Evolutionary conservation across 108 stramenopile genomes (phyloP).

Genomic region (Seminavis robusta): DNA sequence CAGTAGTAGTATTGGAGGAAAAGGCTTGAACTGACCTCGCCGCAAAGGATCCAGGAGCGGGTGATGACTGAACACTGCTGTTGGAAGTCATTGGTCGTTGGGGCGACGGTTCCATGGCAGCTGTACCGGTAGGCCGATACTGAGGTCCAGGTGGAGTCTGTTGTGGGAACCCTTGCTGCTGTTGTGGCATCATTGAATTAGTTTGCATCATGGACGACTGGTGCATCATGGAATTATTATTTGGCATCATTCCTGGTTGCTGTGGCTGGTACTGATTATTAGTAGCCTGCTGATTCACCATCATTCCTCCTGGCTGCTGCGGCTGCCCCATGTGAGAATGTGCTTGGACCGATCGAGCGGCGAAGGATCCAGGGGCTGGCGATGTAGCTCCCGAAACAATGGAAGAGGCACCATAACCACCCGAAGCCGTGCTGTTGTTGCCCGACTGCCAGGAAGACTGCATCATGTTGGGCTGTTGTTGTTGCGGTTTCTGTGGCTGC

Average conservation of each 20-base stretch:
- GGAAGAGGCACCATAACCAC: no score
- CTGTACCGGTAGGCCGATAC: slow-evolving; percentile 11
- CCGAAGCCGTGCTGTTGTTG: no score
- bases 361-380: slow-evolving; percentile 8
- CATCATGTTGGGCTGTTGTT: no score
- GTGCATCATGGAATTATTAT: not conserved
- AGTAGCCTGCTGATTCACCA: not conserved
- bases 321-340: slow-evolving; percentile 5
- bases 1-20: not conserved
- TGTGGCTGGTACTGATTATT: slow-evolving; percentile 1
- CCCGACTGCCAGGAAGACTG: no score
- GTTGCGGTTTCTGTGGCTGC: no score
- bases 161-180: not conserved
- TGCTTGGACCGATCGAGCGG: slow-evolving; percentile 20
- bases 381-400: no score
- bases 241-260: not conserved
- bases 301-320: not conserved
- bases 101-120: slow-evolving; percentile 27
- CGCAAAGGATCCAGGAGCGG: not conserved
- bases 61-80: not conserved
- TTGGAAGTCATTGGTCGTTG: slow-evolving; percentile 16
- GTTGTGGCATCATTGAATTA: slow-evolving; percentile 1
- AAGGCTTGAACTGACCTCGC: not conserved
- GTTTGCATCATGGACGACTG: not conserved
- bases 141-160: not conserved